Conservation (phyloP, 2,329 filamentous ascomycete genomes). For the Knoxdaviesia capensis region DNA sequence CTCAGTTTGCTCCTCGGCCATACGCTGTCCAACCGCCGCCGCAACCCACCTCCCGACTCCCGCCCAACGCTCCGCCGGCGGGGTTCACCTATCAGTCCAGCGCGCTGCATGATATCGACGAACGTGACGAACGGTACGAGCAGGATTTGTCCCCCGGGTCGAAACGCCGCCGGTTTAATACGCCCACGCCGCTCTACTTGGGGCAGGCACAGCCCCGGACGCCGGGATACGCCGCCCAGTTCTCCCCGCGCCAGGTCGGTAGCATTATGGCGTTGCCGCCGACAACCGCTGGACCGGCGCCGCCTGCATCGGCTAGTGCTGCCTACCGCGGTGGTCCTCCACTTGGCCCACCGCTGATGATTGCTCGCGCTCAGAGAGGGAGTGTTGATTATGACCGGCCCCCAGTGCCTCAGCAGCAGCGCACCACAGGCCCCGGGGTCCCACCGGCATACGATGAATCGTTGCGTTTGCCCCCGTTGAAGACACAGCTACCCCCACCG, state of each 20-base stretch:
- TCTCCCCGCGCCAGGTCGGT: background rate
- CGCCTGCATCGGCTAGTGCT: background rate
- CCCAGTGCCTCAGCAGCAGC: too few species aligned
- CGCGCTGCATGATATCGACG: background rate
- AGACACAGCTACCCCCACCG: slow-evolving; percentile 17
- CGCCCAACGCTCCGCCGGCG: too few species aligned
- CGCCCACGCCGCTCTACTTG: background rate
- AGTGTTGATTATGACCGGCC: too few species aligned
- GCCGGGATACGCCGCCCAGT: background rate
- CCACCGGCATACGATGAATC: slow-evolving; percentile 24
- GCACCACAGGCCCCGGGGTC: slow-evolving; percentile 8
- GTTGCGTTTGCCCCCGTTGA: slow-evolving; percentile 30
- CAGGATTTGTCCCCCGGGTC: background rate
- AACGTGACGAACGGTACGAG: background rate
- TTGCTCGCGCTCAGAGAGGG: too few species aligned
- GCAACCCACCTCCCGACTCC: too few species aligned
- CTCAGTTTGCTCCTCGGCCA: too few species aligned
- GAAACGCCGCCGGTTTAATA: background rate
- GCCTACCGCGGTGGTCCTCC: background rate
- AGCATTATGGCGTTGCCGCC: too few species aligned
- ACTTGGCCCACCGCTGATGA: background rate
- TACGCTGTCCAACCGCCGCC: too few species aligned
- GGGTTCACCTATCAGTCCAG: background rate
- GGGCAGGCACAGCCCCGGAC: too few species aligned
- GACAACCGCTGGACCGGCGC: too few species aligned